Percentiles rank a stretch among this genome's conserved stretches.
These are phyloP conservation scores for Craterostigma plantagineum DNA, from an alignment of 257 asterid genomes.

Conservation along the genomic window DNA sequence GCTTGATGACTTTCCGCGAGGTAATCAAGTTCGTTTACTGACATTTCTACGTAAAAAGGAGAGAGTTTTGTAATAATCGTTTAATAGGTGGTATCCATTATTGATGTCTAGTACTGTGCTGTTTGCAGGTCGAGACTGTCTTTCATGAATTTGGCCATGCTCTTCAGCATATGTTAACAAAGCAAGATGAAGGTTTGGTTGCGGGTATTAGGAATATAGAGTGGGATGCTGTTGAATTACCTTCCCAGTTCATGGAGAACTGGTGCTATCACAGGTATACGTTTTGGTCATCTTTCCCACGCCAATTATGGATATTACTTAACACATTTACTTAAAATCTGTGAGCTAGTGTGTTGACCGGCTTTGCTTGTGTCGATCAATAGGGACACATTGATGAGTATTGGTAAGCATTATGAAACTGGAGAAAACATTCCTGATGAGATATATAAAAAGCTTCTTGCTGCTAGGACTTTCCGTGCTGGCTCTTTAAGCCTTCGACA, in stretches of 20 bases:
- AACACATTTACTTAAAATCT: too few species aligned
- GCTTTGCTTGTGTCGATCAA: conserved; percentile 9
- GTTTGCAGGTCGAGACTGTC: conserved; percentile 80
- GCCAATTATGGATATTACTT: too few species aligned
- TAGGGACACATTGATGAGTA: conserved; percentile 92
- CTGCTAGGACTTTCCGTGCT: conserved; percentile 96
- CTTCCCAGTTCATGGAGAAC: conserved; percentile 96
- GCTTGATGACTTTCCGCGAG: conserved; percentile 97
- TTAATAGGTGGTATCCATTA: not conserved
- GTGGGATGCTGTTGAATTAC: conserved; percentile 98
- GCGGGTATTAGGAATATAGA: conserved; percentile 89
- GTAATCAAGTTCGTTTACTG: conserved; percentile 17
- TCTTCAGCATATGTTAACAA: conserved; percentile 97
- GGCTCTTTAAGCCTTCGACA: conserved; percentile 91
- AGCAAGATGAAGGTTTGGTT: conserved; percentile 94
- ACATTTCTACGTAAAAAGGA: not conserved
- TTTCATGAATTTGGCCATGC: conserved; percentile 99
- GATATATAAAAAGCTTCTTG: conserved; percentile 83
- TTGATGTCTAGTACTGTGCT: conserved; percentile 10
- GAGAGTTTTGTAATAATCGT: too few species aligned
- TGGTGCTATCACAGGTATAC: conserved; percentile 95
- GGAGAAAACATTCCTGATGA: conserved; percentile 88
- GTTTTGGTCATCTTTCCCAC: too few species aligned
- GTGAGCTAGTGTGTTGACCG: too few species aligned
- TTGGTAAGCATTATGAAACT: conserved; percentile 94